A percentile compares a stretch with the other conserved stretches of the same genome.
Evolutionary conservation across 208 protist species (phyloP).

Genomic region (Trypanosoma congolense): DNA sequence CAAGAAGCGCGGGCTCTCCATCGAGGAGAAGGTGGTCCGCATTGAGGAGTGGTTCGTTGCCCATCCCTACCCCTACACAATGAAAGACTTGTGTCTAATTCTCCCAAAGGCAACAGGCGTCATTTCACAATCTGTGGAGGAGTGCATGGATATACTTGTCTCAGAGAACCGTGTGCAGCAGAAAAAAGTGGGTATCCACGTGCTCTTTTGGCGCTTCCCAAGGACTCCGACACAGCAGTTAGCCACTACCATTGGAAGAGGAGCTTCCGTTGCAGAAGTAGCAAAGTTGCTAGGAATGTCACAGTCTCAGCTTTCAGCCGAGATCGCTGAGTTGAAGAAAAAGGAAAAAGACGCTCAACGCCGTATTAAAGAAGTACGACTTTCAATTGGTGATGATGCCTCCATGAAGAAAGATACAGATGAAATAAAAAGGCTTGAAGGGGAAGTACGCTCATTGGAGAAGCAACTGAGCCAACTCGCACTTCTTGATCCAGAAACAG

Average conservation of each 20-base stretch:
- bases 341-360: slow-evolving; percentile 8
- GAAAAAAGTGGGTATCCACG: slow-evolving; percentile 70
- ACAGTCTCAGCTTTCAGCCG: slow-evolving; percentile 5
- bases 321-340: slow-evolving; percentile 4
- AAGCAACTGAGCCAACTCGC: slow-evolving; percentile 19
- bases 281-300: slow-evolving; percentile 19
- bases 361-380: slow-evolving; percentile 10
- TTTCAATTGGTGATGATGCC: slow-evolving; percentile 19
- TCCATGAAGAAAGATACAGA: slow-evolving; percentile 12
- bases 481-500: slow-evolving; percentile 27
- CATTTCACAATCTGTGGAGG: slow-evolving; percentile 78
- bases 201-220: slow-evolving; percentile 79
- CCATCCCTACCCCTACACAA: slow-evolving; percentile 65
- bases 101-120: slow-evolving; percentile 71
- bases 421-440: slow-evolving; percentile 10
- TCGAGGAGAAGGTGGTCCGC: slow-evolving; percentile 73
- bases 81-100: slow-evolving; percentile 66
- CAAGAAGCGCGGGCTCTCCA: slow-evolving; percentile 78
- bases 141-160: slow-evolving; percentile 74
- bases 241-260: slow-evolving; percentile 5
- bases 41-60: slow-evolving; percentile 56
- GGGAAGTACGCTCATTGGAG: slow-evolving; percentile 9
- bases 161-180: slow-evolving; percentile 58
- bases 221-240: slow-evolving; percentile 31
- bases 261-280: slow-evolving; percentile 1